These are phyloP conservation scores for cucumber (Cucumis sativus) DNA, from an alignment of 306 rosid genomes.

Conservation along the genomic window DNA sequence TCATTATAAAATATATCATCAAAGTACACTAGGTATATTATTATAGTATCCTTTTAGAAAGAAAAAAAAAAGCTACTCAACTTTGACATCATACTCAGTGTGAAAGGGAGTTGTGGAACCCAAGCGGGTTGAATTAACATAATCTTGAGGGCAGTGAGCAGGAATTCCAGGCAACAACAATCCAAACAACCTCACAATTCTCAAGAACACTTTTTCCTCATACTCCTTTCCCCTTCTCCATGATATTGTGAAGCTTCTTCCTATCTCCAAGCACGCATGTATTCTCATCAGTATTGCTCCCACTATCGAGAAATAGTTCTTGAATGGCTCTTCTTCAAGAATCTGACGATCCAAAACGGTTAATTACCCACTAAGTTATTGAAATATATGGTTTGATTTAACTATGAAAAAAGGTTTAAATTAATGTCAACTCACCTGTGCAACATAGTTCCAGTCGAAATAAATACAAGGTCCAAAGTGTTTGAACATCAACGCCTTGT, in stretches of 20 bases:
- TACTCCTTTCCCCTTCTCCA: conserved; percentile 31
- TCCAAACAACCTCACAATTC: conserved; percentile 34
- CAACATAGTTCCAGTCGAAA: conserved; percentile 50
- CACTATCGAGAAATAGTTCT: conserved; percentile 46
- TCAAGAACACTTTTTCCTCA: conserved; percentile 34
- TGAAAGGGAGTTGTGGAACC: conserved; percentile 11
- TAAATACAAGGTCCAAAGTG: conserved; percentile 52
- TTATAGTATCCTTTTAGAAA: too few relatives aligned
- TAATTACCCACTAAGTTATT: background rate
- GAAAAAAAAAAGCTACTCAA: background rate
- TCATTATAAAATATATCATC: too few relatives aligned
- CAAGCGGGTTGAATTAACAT: conserved; percentile 37
- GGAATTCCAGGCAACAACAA: conserved; percentile 54
- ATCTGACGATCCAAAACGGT: conserved; percentile 19
- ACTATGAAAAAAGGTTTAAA: too few relatives aligned
- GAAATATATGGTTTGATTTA: too few relatives aligned
- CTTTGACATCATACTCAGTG: background rate
- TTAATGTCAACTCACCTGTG: conserved; percentile 25
- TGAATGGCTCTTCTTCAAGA: conserved; percentile 63
- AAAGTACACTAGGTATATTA: too few relatives aligned
- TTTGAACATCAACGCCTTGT: conserved; percentile 38
- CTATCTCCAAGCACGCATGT: conserved; percentile 54
- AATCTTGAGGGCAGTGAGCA: conserved; percentile 45
- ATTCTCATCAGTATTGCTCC: conserved; percentile 42
- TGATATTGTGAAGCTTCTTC: conserved; percentile 41